Evolutionary conservation across 306 rosid species (phyloP).

Genomic region (Ziziphus jujuba): DNA sequence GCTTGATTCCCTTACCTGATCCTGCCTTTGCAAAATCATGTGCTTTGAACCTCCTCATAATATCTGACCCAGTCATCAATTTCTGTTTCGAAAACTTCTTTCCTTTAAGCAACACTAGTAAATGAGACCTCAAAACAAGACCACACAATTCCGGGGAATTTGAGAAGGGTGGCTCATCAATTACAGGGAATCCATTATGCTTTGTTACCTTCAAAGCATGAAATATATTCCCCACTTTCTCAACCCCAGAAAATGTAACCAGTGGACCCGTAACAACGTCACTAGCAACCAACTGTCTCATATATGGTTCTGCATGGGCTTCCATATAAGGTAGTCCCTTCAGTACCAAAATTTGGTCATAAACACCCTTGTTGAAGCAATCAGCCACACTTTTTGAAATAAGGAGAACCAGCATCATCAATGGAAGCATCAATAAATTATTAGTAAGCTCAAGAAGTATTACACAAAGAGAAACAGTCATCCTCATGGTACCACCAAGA

Average conservation of each 20-base stretch:
- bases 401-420: constrained; percentile 75
- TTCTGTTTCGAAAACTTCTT: constrained; percentile 55
- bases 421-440: constrained; percentile 66
- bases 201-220: constrained; percentile 38
- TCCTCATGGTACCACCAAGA: constrained; percentile 97
- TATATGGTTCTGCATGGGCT: constrained; percentile 74
- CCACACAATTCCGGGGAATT: constrained; percentile 74
- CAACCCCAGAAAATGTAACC: constrained; percentile 58
- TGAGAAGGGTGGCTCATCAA: constrained; percentile 80
- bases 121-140: constrained; percentile 76
- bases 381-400: constrained; percentile 75
- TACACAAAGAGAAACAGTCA: constrained; percentile 82
- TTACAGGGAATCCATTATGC: constrained; percentile 89
- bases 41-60: constrained; percentile 41
- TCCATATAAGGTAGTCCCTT: constrained; percentile 77
- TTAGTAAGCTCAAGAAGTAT: constrained; percentile 85
- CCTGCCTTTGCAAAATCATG: constrained; percentile 83
- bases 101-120: constrained; percentile 68
- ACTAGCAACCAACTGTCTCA: constrained; percentile 64
- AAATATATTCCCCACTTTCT: constrained; percentile 62
- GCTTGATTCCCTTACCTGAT: constrained; percentile 69
- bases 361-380: constrained; percentile 69
- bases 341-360: constrained; percentile 70
- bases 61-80: constrained; percentile 23
- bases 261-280: constrained; percentile 71